Percentiles rank a stretch among this genome's conserved stretches.
phyloP scores from a whole-genome alignment of 2,329 filamentous ascomycete genomes.

The Trichophyton equinum region DNA sequence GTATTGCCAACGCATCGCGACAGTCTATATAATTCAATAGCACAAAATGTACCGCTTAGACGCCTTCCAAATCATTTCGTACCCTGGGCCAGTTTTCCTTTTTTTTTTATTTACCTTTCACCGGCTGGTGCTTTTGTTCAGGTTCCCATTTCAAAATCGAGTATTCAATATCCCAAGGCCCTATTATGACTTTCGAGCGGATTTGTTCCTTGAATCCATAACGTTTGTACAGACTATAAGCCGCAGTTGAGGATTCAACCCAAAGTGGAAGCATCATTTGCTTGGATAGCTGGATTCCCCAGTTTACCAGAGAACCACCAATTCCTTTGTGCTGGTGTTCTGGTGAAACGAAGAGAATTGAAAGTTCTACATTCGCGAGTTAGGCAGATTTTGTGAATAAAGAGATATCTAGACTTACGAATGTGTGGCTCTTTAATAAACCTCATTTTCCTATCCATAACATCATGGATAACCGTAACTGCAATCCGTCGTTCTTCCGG shows the following conservation, averaged over 20 bases:
- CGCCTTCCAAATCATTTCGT: neutral
- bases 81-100: too few species aligned
- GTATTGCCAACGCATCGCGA: too few species aligned
- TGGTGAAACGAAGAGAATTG: constrained; percentile 13
- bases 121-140: neutral
- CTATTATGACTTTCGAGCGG: constrained; percentile 6
- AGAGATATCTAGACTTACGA: constrained; percentile 7
- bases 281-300: constrained; percentile 12
- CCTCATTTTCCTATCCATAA: constrained; percentile 9
- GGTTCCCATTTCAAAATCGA: constrained; percentile 9
- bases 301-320: constrained; percentile 13
- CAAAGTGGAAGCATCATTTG: constrained; percentile 14
- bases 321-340: constrained; percentile 12
- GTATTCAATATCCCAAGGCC: constrained; percentile 12
- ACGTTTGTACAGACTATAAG: constrained; percentile 7
- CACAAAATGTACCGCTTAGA: neutral
- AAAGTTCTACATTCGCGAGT: constrained; percentile 8
- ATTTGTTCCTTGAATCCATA: constrained; percentile 10
- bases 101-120: neutral
- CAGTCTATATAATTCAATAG: too few species aligned
- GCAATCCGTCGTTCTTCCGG: constrained; percentile 9
- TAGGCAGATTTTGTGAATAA: neutral
- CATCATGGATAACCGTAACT: constrained; percentile 6
- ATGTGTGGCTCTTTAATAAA: constrained; percentile 11
- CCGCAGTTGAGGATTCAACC: constrained; percentile 10